Percentiles rank a stretch among this genome's conserved stretches.
Evolutionary conservation across 345 rosid species (phyloP).

Genomic region (Bruguiera parviflora): DNA sequence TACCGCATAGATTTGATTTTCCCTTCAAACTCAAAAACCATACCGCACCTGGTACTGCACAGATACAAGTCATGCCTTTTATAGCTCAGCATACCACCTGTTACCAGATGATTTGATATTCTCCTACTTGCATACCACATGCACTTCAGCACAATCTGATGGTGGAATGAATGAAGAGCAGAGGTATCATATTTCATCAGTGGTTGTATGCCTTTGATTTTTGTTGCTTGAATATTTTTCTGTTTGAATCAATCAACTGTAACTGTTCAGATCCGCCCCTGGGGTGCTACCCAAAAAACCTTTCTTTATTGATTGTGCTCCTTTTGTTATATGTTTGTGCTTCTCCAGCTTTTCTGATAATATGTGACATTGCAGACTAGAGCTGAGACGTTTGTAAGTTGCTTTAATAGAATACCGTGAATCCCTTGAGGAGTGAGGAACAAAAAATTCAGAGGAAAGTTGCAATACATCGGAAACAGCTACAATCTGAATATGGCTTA

Average conservation of each 20-base stretch:
- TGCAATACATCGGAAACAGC: slow-evolving; percentile 64
- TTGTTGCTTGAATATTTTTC: too few relatives aligned
- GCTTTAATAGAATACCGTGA: slow-evolving; percentile 94
- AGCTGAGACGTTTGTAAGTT: slow-evolving; percentile 83
- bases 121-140: too few relatives aligned
- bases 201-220: background rate
- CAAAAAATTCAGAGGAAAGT: slow-evolving; percentile 71
- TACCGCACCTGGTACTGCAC: too few relatives aligned
- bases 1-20: background rate
- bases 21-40: background rate
- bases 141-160: slow-evolving; percentile 48
- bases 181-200: slow-evolving; percentile 44
- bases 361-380: slow-evolving; percentile 49
- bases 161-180: slow-evolving; percentile 81
- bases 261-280: too few relatives aligned
- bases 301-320: too few relatives aligned
- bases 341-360: too few relatives aligned
- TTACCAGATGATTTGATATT: too few relatives aligned
- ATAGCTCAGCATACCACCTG: too few relatives aligned
- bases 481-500: slow-evolving; percentile 72
- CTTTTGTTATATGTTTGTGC: too few relatives aligned
- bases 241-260: too few relatives aligned
- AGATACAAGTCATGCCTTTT: too few relatives aligned
- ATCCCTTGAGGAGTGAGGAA: slow-evolving; percentile 85
- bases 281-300: too few relatives aligned